phyloP scores from a whole-genome alignment of 495 filamentous ascomycete genomes.

The Penicillium cinerascens region DNA sequence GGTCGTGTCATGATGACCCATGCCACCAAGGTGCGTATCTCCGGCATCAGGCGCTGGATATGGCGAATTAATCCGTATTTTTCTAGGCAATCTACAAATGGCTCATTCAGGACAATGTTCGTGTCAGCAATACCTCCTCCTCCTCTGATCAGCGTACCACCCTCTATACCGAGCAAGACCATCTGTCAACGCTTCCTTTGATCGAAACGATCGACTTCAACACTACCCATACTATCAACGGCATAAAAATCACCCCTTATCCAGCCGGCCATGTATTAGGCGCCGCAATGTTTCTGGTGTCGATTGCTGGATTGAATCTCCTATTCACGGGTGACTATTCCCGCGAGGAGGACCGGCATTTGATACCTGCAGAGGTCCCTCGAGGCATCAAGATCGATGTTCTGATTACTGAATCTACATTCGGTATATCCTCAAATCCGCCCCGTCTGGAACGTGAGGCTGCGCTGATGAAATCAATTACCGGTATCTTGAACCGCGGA shows the following conservation, averaged over 20 bases:
- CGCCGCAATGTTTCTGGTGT: constrained; percentile 97
- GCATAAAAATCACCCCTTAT: constrained; percentile 93
- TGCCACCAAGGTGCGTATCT: constrained; percentile 64
- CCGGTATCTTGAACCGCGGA: constrained; percentile 80
- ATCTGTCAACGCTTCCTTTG: constrained; percentile 82
- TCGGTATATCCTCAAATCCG: constrained; percentile 87
- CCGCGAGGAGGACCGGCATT: constrained; percentile 87
- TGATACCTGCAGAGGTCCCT: constrained; percentile 87
- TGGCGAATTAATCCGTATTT: not conserved
- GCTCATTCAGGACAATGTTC: constrained; percentile 93
- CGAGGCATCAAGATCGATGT: constrained; percentile 85
- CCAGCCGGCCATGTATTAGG: constrained; percentile 95
- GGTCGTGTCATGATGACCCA: constrained; percentile 99
- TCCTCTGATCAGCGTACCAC: constrained; percentile 69
- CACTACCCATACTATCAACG: constrained; percentile 93
- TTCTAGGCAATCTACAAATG: constrained; percentile 89
- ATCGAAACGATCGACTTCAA: constrained; percentile 99
- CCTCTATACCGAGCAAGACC: constrained; percentile 91
- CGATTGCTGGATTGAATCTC: constrained; percentile 92
- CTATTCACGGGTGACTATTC: constrained; percentile 98
- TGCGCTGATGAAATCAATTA: constrained; percentile 91
- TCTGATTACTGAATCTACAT: constrained; percentile 95
- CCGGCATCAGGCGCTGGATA: not conserved
- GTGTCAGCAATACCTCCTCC: constrained; percentile 74
- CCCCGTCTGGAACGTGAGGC: constrained; percentile 87